phyloP scores from a whole-genome alignment of 805 yeast genomes.

The Yueomyces sp. region DNA sequence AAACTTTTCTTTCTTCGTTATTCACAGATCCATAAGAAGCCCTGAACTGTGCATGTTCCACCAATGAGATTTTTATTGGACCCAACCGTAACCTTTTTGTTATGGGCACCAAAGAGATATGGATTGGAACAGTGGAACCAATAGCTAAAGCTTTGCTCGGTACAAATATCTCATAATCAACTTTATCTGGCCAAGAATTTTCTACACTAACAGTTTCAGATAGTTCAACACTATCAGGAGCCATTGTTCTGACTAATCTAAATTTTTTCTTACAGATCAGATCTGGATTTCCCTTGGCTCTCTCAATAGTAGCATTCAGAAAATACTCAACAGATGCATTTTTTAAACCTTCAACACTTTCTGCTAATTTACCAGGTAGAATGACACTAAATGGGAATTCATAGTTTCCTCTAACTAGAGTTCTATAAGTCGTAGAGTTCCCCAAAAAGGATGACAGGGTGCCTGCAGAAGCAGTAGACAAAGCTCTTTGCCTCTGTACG shows the following conservation, averaged over 20 bases:
- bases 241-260: constrained; percentile 72
- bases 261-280: constrained; percentile 56
- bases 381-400: constrained; percentile 81
- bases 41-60: constrained; percentile 53
- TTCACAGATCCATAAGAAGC: constrained; percentile 45
- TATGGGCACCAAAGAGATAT: constrained; percentile 63
- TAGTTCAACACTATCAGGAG: constrained; percentile 77
- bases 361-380: constrained; percentile 74
- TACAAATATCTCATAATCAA: constrained; percentile 75
- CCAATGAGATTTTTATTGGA: constrained; percentile 49
- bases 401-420: constrained; percentile 62
- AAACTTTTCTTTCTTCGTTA: constrained; percentile 48
- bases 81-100: constrained; percentile 72
- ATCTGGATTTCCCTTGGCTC: constrained; percentile 62
- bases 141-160: constrained; percentile 85
- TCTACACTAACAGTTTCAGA: constrained; percentile 89
- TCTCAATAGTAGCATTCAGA: constrained; percentile 67
- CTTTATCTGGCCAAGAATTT: constrained; percentile 89
- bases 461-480: constrained; percentile 7
- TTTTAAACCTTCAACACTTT: constrained; percentile 81
- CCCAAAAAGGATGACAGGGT: constrained; percentile 24
- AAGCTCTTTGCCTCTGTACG: background rate
- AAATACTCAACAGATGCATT: constrained; percentile 63
- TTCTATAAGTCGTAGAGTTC: constrained; percentile 21
- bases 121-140: constrained; percentile 64